Conservation (phyloP, 78 protist genomes). For the Dictyostelium brefeldianum region DNA sequence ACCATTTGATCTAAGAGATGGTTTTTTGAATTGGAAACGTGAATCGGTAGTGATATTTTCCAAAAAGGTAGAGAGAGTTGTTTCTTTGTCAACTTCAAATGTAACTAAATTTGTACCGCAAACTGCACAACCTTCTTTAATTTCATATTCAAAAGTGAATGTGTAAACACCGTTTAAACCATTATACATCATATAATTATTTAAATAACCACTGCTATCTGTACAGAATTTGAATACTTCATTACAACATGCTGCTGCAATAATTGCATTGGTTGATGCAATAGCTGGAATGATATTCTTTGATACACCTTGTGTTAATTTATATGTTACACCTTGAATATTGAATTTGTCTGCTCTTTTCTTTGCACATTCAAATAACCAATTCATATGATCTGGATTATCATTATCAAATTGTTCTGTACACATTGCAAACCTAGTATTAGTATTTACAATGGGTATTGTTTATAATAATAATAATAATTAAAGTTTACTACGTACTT, state of each 20-base stretch:
- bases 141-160: conserved; percentile 88
- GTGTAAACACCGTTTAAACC: conserved; percentile 91
- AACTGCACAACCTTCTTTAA: conserved; percentile 87
- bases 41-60: conserved; percentile 56
- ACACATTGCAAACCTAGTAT: background rate
- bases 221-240: conserved; percentile 96
- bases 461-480: no score
- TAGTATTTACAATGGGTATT: background rate
- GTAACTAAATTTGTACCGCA: conserved; percentile 73
- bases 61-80: conserved; percentile 23
- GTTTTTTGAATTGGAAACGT: conserved; percentile 63
- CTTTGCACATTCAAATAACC: conserved; percentile 91
- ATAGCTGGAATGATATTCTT: conserved; percentile 99
- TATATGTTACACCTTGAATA: conserved; percentile 95
- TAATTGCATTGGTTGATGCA: conserved; percentile 98
- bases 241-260: conserved; percentile 95
- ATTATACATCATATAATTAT: conserved; percentile 93
- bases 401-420: conserved; percentile 91
- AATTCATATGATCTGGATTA: conserved; percentile 93
- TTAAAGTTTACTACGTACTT: no score
- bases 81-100: conserved; percentile 2
- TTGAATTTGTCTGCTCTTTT: conserved; percentile 92
- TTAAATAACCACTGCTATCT: conserved; percentile 53
- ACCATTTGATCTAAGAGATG: conserved; percentile 61
- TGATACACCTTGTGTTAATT: conserved; percentile 95